Conservation (phyloP, 192 early-diverging fungal genomes). For the Gryganskiella cystojenkinii region DNA sequence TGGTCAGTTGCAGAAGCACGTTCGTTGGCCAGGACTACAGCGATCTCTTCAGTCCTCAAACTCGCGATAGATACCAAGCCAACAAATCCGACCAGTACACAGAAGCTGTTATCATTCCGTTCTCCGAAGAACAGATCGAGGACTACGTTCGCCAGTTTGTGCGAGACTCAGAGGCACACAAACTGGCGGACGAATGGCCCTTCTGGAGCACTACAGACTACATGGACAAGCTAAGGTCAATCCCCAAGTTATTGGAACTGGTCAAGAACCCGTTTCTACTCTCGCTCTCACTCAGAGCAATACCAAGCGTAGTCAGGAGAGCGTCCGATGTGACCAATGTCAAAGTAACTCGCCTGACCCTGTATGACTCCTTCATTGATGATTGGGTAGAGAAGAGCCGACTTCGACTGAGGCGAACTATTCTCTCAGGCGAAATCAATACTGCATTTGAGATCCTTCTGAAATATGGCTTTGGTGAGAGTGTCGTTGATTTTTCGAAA, state of each 20-base stretch:
- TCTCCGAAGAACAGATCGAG: neutral
- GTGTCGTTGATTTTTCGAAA: neutral
- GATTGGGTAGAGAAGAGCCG: neutral
- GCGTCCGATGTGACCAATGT: neutral
- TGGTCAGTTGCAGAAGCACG: neutral
- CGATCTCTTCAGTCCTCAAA: neutral
- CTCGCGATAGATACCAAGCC: neutral
- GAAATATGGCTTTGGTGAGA: neutral
- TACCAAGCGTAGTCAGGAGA: neutral
- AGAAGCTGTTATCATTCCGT: neutral
- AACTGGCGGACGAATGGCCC: neutral
- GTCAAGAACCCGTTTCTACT: conserved; percentile 2
- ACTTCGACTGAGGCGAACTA: neutral
- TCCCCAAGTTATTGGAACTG: conserved; percentile 1
- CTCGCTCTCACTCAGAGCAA: neutral
- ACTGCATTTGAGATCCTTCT: neutral
- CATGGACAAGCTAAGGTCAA: neutral
- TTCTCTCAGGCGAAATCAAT: neutral
- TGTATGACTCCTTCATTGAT: neutral
- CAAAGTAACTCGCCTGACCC: neutral
- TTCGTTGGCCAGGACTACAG: neutral
- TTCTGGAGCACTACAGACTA: neutral
- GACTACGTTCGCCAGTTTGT: neutral
- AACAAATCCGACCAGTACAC: neutral
- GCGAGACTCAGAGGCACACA: neutral